Base-by-base conservation (phyloP, 495 filamentous ascomycete genomes). In the Aspergillus coremiiformis region DNA sequence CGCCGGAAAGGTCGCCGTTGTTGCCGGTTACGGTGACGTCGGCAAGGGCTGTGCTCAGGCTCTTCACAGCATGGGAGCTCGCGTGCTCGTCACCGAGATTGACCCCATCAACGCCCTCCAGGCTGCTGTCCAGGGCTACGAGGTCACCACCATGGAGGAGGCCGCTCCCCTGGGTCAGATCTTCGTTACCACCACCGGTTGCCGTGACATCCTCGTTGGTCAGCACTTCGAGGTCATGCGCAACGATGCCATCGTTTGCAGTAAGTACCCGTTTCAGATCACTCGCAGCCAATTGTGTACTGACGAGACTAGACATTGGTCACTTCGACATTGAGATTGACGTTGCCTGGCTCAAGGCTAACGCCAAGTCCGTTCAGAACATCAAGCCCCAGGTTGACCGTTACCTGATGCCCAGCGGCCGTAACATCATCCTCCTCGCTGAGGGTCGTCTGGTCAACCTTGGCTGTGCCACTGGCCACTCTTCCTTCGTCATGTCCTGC, bases 301-400 rank as follows among this genome's bases (percentile, higher is more conserved):
- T 59, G 42, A 63, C 32, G 2, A 10, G 3, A 21, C 10, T 55
- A 90, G 87, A 98, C 81, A 98, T 98, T 76, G 93, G 93, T 68
- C 93, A 98, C 80, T 98, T 98, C 76, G 93, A 98, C 71, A 94
- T 96, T 64, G 93, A 98, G 78, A 98, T 98, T 66, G 93, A 98
- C 74, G 93, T 98, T 76, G 93, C 93, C 55, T 98, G 94, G 94
- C 78, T 98, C 72, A 97, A 98, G 88, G 83, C 84, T 71, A 97
- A 95, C 72, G 80, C 86, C 62, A 84, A 86, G 75, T 90, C 85
- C 66, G 84, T 88, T 21, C 87, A 93, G 79, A 95, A 93, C 83
- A 96, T 98, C 83, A 98, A 98, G 84, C 93, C 93, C 65, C 93
- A 98, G 78, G 93, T 98, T 60, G 93, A 98, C 82, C 91, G 93